Base-by-base conservation (phyloP, 2,329 filamentous ascomycete genomes). In the Neophaeococcomyces aloes region DNA sequence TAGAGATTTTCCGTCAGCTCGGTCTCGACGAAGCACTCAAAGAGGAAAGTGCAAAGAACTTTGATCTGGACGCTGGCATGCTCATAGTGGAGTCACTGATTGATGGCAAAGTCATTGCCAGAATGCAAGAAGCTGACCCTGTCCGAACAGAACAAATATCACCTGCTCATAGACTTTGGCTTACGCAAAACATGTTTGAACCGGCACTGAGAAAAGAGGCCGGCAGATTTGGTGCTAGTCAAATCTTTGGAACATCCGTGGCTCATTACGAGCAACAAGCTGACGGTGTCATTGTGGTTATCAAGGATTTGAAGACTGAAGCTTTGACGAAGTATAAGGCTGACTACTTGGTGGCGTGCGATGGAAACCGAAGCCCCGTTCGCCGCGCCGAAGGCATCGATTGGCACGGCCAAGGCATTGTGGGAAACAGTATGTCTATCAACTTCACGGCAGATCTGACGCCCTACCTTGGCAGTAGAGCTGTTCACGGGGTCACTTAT, bases 141-240 rank as follows among this genome's bases (percentile, higher is more conserved):
- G 23, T 27, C 23, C 5, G 10, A 27, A 27, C 23, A 27, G 23
- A 5, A 10, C 23, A 27, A 27, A 27, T 27, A 6, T 6, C 23
- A 27, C 23, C 23, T 27, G 23, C 23, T 10, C 5, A 27, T 6
- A 27, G 23, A 27, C 10, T 27, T 5, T 27, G 23, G 23, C 23
- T 27, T 0, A 58, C 66, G 0, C 65, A 68, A 30, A 65, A 68
- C 47, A 54, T 57, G 18, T 51, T 69, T 7, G 67, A 70, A 36
- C 61, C 61, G 1, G 57, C 68, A 3, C 53, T 69, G 2, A 49
- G 61, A 10, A 46, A 56, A 7, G 46, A 52, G 0, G 65, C 63
- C 4, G 33, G 53, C 5, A 53, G 61, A 34, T 54, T 56, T 7
- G 61, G 62, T 1, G 61, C 53, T 1, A 62, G 66, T 38, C 48